Conservation (phyloP, 495 filamentous ascomycete species). For the Penicillium chermesinum region DNA sequence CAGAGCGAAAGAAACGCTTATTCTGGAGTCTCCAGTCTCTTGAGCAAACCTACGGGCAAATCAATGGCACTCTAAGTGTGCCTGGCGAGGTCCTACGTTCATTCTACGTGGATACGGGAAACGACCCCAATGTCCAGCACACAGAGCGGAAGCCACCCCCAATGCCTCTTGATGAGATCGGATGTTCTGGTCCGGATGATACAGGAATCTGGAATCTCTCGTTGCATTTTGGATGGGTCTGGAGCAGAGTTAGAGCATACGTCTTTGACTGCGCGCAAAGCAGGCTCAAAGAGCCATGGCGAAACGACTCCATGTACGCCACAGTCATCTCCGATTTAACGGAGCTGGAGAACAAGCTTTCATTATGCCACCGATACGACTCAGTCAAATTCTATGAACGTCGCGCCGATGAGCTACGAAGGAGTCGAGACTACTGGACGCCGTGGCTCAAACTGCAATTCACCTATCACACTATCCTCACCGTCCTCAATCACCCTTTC, state of each 20-base stretch:
- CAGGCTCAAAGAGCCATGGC: conserved; percentile 41
- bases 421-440: conserved; percentile 37
- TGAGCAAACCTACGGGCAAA: conserved; percentile 39
- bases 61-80: conserved; percentile 33
- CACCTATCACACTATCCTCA: conserved; percentile 42
- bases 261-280: conserved; percentile 38
- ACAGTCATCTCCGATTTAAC: conserved; percentile 41
- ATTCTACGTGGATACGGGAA: conserved; percentile 22
- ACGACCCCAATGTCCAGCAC: conserved; percentile 13
- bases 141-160: conserved; percentile 25
- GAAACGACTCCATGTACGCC: conserved; percentile 43
- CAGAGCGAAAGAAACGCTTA: conserved; percentile 39
- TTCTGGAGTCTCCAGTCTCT: conserved; percentile 44
- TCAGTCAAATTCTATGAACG: conserved; percentile 44
- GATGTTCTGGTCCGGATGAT: conserved; percentile 25
- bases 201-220: conserved; percentile 41
- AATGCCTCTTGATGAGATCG: conserved; percentile 32
- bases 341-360: conserved; percentile 41
- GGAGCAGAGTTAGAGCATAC: conserved; percentile 38
- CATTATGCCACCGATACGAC: conserved; percentile 43
- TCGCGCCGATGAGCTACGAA: conserved; percentile 29
- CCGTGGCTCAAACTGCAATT: conserved; percentile 45
- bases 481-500: conserved; percentile 44
- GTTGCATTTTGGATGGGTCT: conserved; percentile 42
- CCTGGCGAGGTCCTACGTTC: conserved; percentile 31